Evolutionary conservation across 768 basidiomycete genomes (phyloP), one percentile per base, ranked within the genome.

Genomic region (Trametes sanguinea): DNA sequence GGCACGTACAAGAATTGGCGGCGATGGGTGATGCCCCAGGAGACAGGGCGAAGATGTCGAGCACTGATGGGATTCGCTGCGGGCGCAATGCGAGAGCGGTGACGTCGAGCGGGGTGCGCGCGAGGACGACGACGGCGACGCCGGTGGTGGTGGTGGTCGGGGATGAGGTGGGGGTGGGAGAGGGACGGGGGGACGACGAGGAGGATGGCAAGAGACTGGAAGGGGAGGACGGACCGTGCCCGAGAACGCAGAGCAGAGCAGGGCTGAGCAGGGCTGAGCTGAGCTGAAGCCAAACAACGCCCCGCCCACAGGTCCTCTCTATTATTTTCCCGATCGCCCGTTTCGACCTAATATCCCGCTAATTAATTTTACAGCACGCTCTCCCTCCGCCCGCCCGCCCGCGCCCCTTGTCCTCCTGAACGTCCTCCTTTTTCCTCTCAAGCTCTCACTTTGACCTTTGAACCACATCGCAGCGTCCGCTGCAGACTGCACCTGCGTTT

Each of bases 191-290:
- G 54, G 63, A 33, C 32, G 62, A 61, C 45, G 57, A 61, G 52
- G 56, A 58, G 30, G 50, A 62, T 53, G 35, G 35, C 35, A 61
- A 63, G 67, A 46, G 63, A 55, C 55, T 53, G 53, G 39, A 53
- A 62, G 57, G 64, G 62, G 58, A 51, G 47, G 59, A 65, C 67
- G 67, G 67, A 62, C 67, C 67, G 67, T 63, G 64, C 57, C 65
- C 67, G 65, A 64, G 56, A 55, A 48, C 60, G 64, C 57, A 58
- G 57, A 22, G 22, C 22, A 22, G 22, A 22, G 22, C 22, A 22
- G 22, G 1, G 22, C 22, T 1, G 22, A 22, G 22, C 22, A 22
- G 22, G 22, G 22, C 22, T 22, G 22, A 22, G 22, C 22, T 22
- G 22, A 22, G 22, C 22, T 39, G 50, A 42, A 50, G 50, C 63